Percentiles rank a stretch among this genome's conserved stretches.
phyloP scores from a whole-genome alignment of 805 yeast species.

The Starmerella geochares region DNA sequence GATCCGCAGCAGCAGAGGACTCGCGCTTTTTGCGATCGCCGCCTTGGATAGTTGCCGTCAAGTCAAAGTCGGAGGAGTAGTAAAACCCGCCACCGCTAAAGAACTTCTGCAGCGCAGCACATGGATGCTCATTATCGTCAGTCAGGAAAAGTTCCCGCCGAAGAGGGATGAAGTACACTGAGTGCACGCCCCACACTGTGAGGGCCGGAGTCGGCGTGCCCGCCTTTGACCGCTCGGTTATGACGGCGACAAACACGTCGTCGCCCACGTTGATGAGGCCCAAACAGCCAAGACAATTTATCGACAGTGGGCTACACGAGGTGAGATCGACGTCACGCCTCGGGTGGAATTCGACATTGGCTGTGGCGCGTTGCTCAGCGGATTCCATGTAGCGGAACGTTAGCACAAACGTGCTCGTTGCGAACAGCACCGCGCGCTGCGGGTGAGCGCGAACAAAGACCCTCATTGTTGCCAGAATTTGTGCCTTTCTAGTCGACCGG shows the following conservation, averaged over 20 bases:
- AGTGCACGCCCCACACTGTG: slow-evolving; percentile 63
- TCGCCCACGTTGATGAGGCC: slow-evolving; percentile 66
- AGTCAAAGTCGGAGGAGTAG: slow-evolving; percentile 83
- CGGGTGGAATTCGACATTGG: slow-evolving; percentile 39
- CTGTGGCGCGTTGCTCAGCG: slow-evolving; percentile 23
- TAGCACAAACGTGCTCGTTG: slow-evolving; percentile 49
- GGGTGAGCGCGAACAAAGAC: slow-evolving; percentile 46
- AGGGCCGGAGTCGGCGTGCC: slow-evolving; percentile 77
- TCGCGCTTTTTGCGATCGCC: slow-evolving; percentile 15
- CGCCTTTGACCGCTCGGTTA: slow-evolving; percentile 64
- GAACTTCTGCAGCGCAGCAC: slow-evolving; percentile 65
- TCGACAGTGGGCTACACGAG: slow-evolving; percentile 32
- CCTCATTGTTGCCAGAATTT: slow-evolving; percentile 42
- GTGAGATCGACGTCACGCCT: slow-evolving; percentile 34
- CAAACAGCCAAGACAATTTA: slow-evolving; percentile 44
- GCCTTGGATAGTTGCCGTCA: slow-evolving; percentile 70
- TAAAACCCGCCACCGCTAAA: slow-evolving; percentile 82
- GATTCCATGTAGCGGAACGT: slow-evolving; percentile 35
- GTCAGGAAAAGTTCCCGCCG: slow-evolving; percentile 50
- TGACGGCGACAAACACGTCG: slow-evolving; percentile 65
- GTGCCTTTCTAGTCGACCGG: too few species aligned
- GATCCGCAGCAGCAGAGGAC: slow-evolving; percentile 44
- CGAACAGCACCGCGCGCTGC: slow-evolving; percentile 62
- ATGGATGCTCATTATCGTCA: slow-evolving; percentile 55
- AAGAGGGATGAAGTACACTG: slow-evolving; percentile 80